A percentile compares a stretch with the other conserved stretches of the same genome.
phyloP scores from a whole-genome alignment of 2,329 filamentous ascomycete genomes.

The Teratosphaeria epicoccoides region DNA sequence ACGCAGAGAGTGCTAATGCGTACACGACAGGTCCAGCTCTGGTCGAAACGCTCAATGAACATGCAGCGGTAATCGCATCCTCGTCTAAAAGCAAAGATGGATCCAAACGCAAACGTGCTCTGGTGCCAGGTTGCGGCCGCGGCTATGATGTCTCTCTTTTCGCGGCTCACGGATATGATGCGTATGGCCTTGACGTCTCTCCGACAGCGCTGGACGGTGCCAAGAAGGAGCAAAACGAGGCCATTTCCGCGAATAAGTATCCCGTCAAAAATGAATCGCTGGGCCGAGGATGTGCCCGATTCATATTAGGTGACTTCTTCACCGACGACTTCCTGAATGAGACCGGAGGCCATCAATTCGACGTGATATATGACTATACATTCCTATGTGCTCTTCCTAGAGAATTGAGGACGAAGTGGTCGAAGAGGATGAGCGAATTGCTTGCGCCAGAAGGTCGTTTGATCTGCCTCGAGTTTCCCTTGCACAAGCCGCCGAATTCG shows the following conservation, averaged over 20 bases:
- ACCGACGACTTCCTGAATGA: constrained; percentile 44
- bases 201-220: constrained; percentile 40
- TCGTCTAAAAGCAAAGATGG: constrained; percentile 7
- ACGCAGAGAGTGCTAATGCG: background rate
- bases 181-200: constrained; percentile 62
- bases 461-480: constrained; percentile 67
- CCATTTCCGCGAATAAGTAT: constrained; percentile 29
- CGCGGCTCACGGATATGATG: constrained; percentile 64
- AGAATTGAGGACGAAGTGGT: constrained; percentile 47
- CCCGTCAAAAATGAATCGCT: constrained; percentile 30
- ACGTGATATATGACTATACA: constrained; percentile 56
- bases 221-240: constrained; percentile 24
- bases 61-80: constrained; percentile 14
- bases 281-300: constrained; percentile 43
- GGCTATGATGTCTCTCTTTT: constrained; percentile 74
- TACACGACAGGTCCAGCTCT: constrained; percentile 41
- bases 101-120: constrained; percentile 41
- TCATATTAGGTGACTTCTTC: constrained; percentile 59
- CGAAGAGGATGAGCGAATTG: constrained; percentile 43
- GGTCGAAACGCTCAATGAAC: constrained; percentile 39
- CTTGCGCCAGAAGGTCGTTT: constrained; percentile 43
- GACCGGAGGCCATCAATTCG: constrained; percentile 41
- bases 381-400: constrained; percentile 52
- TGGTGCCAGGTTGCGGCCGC: constrained; percentile 72
- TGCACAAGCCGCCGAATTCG: constrained; percentile 53